phyloP scores from a whole-genome alignment of 2,329 filamentous ascomycete species.

The Aureobasidium sp. region DNA sequence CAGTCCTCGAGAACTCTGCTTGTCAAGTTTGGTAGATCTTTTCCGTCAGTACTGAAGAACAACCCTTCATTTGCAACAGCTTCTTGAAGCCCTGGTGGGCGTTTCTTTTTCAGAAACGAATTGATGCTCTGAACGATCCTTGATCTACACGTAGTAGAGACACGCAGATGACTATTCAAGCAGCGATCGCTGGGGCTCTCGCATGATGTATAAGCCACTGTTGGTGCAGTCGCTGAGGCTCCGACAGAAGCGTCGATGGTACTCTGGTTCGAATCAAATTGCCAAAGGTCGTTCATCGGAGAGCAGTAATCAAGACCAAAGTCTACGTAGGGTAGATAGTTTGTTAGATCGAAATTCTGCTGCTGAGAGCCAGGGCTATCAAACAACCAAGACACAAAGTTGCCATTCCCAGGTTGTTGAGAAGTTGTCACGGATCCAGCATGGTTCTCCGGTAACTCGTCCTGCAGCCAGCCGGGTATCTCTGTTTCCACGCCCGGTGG shows the following conservation, averaged over 20 bases:
- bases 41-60: slow-evolving; percentile 8
- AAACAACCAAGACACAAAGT: slow-evolving; percentile 25
- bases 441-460: not conserved
- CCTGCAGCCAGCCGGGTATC: not conserved
- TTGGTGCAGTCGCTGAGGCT: too few species aligned
- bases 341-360: slow-evolving; percentile 22
- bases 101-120: not conserved
- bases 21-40: slow-evolving; percentile 52
- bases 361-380: slow-evolving; percentile 23
- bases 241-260: not conserved
- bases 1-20: slow-evolving; percentile 90
- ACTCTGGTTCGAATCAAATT: not conserved
- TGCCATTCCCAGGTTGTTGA: slow-evolving; percentile 17
- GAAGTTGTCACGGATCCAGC: not conserved
- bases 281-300: not conserved
- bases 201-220: too few species aligned
- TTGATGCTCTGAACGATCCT: not conserved
- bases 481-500: not conserved
- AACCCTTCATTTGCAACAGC: not conserved
- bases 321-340: slow-evolving; percentile 22
- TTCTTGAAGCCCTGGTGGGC: not conserved
- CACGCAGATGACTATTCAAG: not conserved
- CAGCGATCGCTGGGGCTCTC: not conserved
- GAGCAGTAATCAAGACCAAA: slow-evolving; percentile 21
- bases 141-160: not conserved